Base-by-base conservation (phyloP, 495 filamentous ascomycete genomes). In the Viridothelium virens region DNA sequence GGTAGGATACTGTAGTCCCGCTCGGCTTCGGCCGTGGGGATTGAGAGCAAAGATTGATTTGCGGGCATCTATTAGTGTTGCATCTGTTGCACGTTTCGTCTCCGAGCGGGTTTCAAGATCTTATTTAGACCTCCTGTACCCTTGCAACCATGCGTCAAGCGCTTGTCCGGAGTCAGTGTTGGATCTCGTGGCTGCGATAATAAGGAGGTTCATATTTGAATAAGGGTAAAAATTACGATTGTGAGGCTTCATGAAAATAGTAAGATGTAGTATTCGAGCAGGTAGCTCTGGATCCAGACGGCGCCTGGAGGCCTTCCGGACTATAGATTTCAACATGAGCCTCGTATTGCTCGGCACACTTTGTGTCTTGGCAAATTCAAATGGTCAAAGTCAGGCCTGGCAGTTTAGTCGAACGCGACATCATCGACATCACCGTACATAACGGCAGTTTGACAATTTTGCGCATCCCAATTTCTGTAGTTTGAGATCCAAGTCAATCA, bases 111-210 rank as follows among this genome's bases (percentile, higher is more conserved):
- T 59, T 59, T 59, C 53, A 59, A 5, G 31, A 10, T 36, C 31
- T 34, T 59, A 34, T 6, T 9, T 7, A 59, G 10, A 34, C 53
- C 31, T 9, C 25, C 53, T 36, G 11, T 10, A 5, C 53, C 5
- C 18, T 59, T 59, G 53, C 53, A 36, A 18, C 53, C 53, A 31
- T 36, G 53, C 53, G 48, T n/a, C 48, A 53, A 14, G 48, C 48
- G 48, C 48, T 53, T 25, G 48, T 18, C 48, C 48, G 48, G 12
- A 18, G 48, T 25, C 16, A n/a, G 48, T 18, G 18, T 53, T 53
- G 11, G 48, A n/a, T 14, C 11, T 16, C 18, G n/a, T 53, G 48
- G 10, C 5, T 25, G n/a, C 41, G 41, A 25, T 25, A 25, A 25
- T 25, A 25, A 25, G 25, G 25, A 25, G 25, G 25, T 25, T 25